phyloP scores from a whole-genome alignment of 768 basidiomycete genomes.

The Russula emetica region DNA sequence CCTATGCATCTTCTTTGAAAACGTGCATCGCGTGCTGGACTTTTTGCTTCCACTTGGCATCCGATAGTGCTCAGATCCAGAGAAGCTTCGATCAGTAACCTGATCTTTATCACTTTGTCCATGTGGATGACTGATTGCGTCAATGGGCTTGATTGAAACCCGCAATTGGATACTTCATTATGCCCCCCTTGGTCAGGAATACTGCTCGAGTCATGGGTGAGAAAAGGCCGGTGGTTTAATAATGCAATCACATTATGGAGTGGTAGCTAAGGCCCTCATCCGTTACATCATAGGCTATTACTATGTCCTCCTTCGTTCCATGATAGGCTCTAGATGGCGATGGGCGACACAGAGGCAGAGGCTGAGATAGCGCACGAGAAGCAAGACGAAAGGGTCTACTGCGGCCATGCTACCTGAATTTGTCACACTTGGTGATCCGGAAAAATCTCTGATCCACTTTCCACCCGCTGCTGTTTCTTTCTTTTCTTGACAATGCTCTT shows the following conservation, averaged over 20 bases:
- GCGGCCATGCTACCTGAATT: not conserved
- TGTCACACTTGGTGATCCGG: not conserved
- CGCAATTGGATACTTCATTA: not conserved
- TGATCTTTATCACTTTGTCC: not conserved
- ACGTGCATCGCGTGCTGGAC: not conserved
- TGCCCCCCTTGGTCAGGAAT: not conserved
- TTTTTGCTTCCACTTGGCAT: not conserved
- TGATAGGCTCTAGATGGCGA: not conserved
- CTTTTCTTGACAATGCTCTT: not conserved
- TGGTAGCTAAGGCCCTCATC: not conserved
- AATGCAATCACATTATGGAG: not conserved
- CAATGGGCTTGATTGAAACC: not conserved
- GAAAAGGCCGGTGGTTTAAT: not conserved
- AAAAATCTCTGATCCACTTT: conserved; percentile 2
- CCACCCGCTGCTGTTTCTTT: not conserved
- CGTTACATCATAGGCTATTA: not conserved
- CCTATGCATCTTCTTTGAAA: not conserved
- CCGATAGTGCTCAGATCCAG: not conserved
- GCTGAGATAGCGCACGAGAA: not conserved
- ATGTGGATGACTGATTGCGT: not conserved
- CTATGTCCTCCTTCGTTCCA: not conserved
- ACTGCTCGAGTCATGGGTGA: not conserved
- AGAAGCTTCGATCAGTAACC: conserved; percentile 1
- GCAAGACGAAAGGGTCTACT: not conserved
- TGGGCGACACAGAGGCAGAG: not conserved